A percentile compares a stretch with the other conserved stretches of the same genome.
Conservation (phyloP, 495 filamentous ascomycete genomes). For the Trichoderma parareesei region DNA sequence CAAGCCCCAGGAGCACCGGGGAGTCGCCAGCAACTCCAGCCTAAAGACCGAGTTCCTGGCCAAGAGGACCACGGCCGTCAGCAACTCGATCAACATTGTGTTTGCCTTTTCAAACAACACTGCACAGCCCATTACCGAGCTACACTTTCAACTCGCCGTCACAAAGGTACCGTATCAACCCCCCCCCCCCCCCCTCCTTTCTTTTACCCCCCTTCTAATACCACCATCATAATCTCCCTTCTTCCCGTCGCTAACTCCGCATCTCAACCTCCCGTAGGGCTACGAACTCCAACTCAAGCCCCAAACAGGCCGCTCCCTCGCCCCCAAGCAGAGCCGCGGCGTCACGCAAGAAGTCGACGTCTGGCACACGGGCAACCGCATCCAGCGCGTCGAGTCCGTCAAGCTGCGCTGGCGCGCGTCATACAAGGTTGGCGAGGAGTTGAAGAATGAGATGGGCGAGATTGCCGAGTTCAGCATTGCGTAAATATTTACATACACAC, state of each 20-base stretch:
- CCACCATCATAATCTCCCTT: not conserved
- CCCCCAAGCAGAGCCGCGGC: conserved; percentile 63
- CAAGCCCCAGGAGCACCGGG: conserved; percentile 37
- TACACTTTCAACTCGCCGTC: conserved; percentile 88
- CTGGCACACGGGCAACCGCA: conserved; percentile 53
- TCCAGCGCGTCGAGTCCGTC: conserved; percentile 62
- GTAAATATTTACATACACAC: conserved; percentile 11
- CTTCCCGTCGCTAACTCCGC: not conserved
- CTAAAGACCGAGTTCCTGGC: conserved; percentile 47
- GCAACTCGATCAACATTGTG: conserved; percentile 50
- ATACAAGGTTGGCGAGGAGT: conserved; percentile 60
- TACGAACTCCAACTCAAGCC: conserved; percentile 75
- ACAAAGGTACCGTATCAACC: conserved; percentile 60
- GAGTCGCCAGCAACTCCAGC: conserved; percentile 38
- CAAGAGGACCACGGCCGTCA: conserved; percentile 32
- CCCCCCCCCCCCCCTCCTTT: not conserved
- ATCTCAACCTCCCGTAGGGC: conserved; percentile 41
- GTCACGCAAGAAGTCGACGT: conserved; percentile 79
- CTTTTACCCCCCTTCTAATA: no score
- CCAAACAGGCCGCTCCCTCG: conserved; percentile 68
- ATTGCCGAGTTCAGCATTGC: conserved; percentile 75
- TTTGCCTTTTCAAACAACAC: conserved; percentile 77
- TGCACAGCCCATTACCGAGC: conserved; percentile 58
- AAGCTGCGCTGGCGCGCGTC: conserved; percentile 84
- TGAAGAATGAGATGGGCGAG: conserved; percentile 73